phyloP scores from a whole-genome alignment of 352 stramenopile genomes.

The Phytophthora lateralis region DNA sequence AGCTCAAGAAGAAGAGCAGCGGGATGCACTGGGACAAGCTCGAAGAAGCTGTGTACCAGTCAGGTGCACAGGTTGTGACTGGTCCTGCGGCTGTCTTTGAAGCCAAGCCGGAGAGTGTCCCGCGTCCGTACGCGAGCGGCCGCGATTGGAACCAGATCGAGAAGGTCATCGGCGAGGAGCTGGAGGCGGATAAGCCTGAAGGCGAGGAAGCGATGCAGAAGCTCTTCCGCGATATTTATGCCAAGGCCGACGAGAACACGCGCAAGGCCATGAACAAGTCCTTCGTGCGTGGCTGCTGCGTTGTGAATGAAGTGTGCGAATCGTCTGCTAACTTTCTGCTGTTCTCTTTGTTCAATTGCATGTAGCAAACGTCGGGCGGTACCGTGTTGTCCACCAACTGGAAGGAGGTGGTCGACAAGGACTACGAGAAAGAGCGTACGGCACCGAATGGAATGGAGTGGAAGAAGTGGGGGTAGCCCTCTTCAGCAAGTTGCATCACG shows the following conservation, averaged over 20 bases:
- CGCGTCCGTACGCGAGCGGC: slow-evolving; percentile 80
- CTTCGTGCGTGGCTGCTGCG: slow-evolving; percentile 63
- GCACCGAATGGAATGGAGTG: slow-evolving; percentile 91
- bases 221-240: slow-evolving; percentile 93
- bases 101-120: slow-evolving; percentile 52
- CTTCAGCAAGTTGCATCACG: slow-evolving; percentile 1
- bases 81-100: slow-evolving; percentile 65
- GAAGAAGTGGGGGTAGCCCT: slow-evolving; percentile 79
- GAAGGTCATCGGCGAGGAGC: slow-evolving; percentile 74
- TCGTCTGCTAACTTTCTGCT: neutral
- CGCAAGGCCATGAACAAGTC: slow-evolving; percentile 94
- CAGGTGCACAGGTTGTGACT: slow-evolving; percentile 49
- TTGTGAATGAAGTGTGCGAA: neutral
- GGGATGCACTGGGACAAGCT: slow-evolving; percentile 79
- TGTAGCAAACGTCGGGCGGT: slow-evolving; percentile 91
- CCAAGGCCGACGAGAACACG: slow-evolving; percentile 91
- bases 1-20: slow-evolving; percentile 72
- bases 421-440: slow-evolving; percentile 90
- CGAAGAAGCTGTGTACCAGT: slow-evolving; percentile 58
- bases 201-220: slow-evolving; percentile 92
- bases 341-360: neutral
- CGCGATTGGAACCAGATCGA: slow-evolving; percentile 92
- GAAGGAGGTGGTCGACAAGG: slow-evolving; percentile 89
- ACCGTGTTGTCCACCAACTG: slow-evolving; percentile 93
- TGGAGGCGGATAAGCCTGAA: slow-evolving; percentile 89